Evolutionary conservation across 192 early-diverging fungal species (phyloP), one percentile per base, ranked within the genome.

Genomic region (Podila horticola): DNA sequence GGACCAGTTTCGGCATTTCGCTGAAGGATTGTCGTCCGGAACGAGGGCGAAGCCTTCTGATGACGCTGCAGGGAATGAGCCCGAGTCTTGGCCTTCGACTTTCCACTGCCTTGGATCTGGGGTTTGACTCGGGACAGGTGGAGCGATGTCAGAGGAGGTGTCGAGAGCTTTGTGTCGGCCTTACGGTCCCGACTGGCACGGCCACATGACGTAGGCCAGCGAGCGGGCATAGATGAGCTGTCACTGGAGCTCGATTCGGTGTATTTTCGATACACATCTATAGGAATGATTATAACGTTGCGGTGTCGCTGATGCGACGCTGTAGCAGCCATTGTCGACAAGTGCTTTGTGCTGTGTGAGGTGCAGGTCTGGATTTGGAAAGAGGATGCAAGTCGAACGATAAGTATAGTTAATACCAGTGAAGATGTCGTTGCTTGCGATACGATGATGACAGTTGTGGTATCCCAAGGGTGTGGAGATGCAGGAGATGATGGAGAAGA

Each of bases 231-330:
- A 20, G 31, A 41, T n/a, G 36, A 34, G 24, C 36, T 64, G 34
- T 64, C 33, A 41, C 62, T 65, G 20, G 31, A 34, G 31, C 64
- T 41, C 24, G 64, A 45, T 19, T 34, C 24, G 0, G 64, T 65
- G 19, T 50, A 41, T 8, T 50, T 65, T 22, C 64, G 64, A 50
- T 65, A 65, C 1, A 65, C 22, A 26, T 65, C 64, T 24, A 34
- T 65, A n/a, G 64, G 64, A 24, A 65, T 65, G 64, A 49, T 19
- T 7, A 65, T 65, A 41, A 65, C 41, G 36, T 65, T 65, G 15
- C 64, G 64, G 36, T 19, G 64, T 26, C 34, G 38, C 20, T 30
- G 64, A 17, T 22, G 45, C n/a, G 31, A 24, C 15, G 28, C 9
- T 19, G 36, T 26, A 13, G 64, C 17, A 26, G 64, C 45, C 41